Conservation (phyloP, 805 yeast genomes). For the Ogataea kodamae region DNA sequence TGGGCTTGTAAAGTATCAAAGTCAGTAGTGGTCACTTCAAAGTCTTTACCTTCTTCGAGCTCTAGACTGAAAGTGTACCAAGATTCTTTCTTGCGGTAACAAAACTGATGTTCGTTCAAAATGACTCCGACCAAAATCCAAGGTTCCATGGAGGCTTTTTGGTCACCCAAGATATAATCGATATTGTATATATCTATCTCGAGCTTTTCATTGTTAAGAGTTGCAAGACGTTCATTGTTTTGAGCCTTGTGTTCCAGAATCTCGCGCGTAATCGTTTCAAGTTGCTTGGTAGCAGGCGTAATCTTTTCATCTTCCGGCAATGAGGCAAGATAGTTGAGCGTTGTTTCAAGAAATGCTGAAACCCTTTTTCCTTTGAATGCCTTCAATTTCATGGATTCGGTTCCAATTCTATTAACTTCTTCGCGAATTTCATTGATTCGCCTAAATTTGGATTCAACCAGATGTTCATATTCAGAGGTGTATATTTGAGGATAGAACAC, state of each 20-base stretch:
- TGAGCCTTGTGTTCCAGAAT: constrained; percentile 8
- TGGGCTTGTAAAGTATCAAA: constrained; percentile 28
- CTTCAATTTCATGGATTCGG: constrained; percentile 23
- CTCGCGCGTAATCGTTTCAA: constrained; percentile 17
- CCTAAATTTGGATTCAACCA: constrained; percentile 21
- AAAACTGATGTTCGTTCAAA: constrained; percentile 32
- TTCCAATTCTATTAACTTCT: constrained; percentile 12
- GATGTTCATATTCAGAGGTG: constrained; percentile 27
- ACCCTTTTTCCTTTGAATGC: constrained; percentile 34
- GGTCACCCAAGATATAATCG: constrained; percentile 23
- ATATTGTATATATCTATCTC: constrained; percentile 28
- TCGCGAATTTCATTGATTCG: constrained; percentile 17
- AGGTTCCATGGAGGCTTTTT: constrained; percentile 31
- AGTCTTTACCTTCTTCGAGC: constrained; percentile 27
- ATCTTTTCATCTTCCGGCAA: constrained; percentile 9
- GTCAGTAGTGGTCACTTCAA: constrained; percentile 14
- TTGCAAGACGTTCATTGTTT: constrained; percentile 16
- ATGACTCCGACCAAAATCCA: constrained; percentile 38
- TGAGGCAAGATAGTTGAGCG: constrained; percentile 26
- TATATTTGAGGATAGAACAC: constrained; percentile 40
- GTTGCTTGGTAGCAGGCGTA: constrained; percentile 21
- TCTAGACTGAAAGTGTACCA: constrained; percentile 35
- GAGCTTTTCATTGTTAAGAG: constrained; percentile 15
- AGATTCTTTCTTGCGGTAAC: constrained; percentile 22
- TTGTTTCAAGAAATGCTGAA: constrained; percentile 22